Evolutionary conservation across 257 asterid genomes (phyloP), one percentile per base, ranked within the genome.

Genomic region (Plantago major): DNA sequence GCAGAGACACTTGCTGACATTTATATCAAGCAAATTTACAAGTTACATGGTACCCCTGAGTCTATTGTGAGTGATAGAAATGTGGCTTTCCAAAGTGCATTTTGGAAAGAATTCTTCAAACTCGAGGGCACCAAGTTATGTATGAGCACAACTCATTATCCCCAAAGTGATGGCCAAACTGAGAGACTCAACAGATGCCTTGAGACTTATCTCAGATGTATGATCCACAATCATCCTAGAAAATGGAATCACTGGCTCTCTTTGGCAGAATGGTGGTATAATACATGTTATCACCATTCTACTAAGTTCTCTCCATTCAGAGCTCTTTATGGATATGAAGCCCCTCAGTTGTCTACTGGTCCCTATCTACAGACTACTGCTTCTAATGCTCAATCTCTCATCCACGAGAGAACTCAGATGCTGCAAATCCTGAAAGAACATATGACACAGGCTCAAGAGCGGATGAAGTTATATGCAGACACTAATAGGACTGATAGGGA

Each of bases 241-340:
- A 11, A 10, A 5, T 59, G 52, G 64, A 9, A 0, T 10, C 19
- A 10, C 3, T 42, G 60, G 61, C 2, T 64, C 7, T 3, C 64
- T 0, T 5, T 62, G 14, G 60, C 60, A 18, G 52, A 69, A 9
- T 42, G n/a, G 6, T 62, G 52, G 63, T 45, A 62, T 7, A 54
- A 62, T 10, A 69, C 69, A 9, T 11, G 38, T 5, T 38, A 16
- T 6, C 68, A 62, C 8, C 3, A 6, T n/a, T 9, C 2, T 62
- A 15, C n/a, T n/a, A n/a, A n/a, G n/a, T n/a, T n/a, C n/a, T n/a
- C n/a, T n/a, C n/a, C n/a, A n/a, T n/a, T n/a, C 60, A 56, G 60
- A 12, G 68, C 50, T 1, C 2, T 69, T 0, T 63, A 46, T 48
- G 55, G 48, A 4, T 7, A 16, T 5, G 6, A 13, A 1, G 59